Evolutionary conservation across 1,139 yeast species (phyloP), one percentile per base, ranked within the genome.

Genomic region (Kurtzmaniella quercitrusa): DNA sequence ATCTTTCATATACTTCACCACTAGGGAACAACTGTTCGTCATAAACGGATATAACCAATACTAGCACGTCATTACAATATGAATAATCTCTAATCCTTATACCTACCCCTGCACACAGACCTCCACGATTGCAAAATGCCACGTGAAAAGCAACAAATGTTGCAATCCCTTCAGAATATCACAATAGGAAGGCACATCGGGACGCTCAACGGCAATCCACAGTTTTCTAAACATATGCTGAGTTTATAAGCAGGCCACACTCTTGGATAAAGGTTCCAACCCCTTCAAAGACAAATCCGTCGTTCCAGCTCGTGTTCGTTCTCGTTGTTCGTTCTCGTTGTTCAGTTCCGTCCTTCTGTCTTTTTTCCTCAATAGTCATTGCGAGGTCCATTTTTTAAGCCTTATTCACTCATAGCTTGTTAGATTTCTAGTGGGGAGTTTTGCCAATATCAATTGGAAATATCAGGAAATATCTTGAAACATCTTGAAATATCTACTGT

Each of bases 71-170:
- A n/a, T n/a, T n/a, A n/a, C n/a, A n/a, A n/a, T n/a, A n/a, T n/a
- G n/a, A n/a, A n/a, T n/a, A n/a, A n/a, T 21, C 23, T 21, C 31
- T 27, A 5, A 6, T 27, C 12, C 14, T 10, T 12, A 7, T 12
- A 7, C 31, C 31, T n/a, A 7, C 31, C 31, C 31, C 14, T 21
- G 23, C 23, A n/a, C 31, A 31, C 10, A 10, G 23, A 25, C 19
- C 11, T 17, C 23, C 25, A 18, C 14, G 23, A 43, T 43, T 43
- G 43, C 46, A 43, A 37, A 33, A 43, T 43, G 27, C 14, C 46
- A 43, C 46, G 46, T 43, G 46, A 18, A 40, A 18, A 34, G 17
- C 21, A 34, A 37, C 34, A 43, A 39, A 36, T 25, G 46, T 43
- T 43, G 45, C 45, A 42, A 42, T 42, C 39, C 17, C 9, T 8